Conservation (phyloP, 495 filamentous ascomycete species). For the Penicillium coffeae region DNA sequence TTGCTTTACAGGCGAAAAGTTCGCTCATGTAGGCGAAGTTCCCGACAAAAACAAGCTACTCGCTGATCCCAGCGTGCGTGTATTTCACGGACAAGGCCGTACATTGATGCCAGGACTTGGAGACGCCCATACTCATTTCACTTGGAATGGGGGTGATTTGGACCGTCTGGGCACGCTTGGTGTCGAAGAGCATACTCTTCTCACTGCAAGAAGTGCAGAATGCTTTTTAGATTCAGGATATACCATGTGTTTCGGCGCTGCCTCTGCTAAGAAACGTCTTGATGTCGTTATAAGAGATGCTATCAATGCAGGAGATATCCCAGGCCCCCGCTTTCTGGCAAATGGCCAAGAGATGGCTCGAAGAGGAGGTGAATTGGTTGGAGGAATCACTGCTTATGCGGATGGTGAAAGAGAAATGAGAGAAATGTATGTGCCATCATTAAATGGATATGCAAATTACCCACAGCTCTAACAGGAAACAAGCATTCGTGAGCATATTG, state of each 20-base stretch:
- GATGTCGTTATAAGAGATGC: constrained; percentile 51
- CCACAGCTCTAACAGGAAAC: background rate
- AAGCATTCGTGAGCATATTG: constrained; percentile 38
- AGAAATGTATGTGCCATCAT: constrained; percentile 26
- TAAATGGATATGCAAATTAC: too few relatives aligned
- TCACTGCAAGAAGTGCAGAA: constrained; percentile 39
- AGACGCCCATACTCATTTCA: constrained; percentile 49
- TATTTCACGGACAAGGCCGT: too few relatives aligned
- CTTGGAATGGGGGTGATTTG: constrained; percentile 44
- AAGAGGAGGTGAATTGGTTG: constrained; percentile 40
- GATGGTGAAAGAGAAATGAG: constrained; percentile 45
- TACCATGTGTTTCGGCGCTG: constrained; percentile 50
- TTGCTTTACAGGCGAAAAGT: too few relatives aligned
- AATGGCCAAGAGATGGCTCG: constrained; percentile 49
- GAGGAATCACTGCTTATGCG: constrained; percentile 47
- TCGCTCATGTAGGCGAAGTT: too few relatives aligned
- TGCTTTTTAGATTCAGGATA: constrained; percentile 45
- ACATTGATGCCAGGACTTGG: constrained; percentile 49
- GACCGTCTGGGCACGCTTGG: constrained; percentile 34
- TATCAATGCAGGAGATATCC: constrained; percentile 52
- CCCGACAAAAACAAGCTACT: too few relatives aligned
- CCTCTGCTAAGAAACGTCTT: constrained; percentile 46
- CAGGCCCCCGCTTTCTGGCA: constrained; percentile 46
- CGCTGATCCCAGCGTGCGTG: too few relatives aligned
- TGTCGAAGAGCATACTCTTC: constrained; percentile 47